Evolutionary conservation across 2,329 filamentous ascomycete species (phyloP).

Genomic region (Dryadomyces quercus-mongolicae): DNA sequence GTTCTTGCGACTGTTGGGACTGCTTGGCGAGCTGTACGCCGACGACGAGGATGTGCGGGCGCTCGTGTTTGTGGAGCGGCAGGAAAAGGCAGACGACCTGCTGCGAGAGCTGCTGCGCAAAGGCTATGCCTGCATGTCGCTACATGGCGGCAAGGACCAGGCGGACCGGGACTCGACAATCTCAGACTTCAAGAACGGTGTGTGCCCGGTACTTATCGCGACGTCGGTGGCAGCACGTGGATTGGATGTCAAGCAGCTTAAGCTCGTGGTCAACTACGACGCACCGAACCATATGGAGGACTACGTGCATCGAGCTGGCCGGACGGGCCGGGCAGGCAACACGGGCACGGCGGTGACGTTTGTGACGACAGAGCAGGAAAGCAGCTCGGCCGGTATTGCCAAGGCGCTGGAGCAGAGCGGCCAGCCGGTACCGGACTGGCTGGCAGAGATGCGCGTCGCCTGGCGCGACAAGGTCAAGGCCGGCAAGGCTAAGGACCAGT

Average conservation of each 20-base stretch:
- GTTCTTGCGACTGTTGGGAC: conserved; percentile 70
- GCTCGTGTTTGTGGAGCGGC: conserved; percentile 83
- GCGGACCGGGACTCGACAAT: conserved; percentile 88
- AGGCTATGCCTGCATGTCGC: conserved; percentile 83
- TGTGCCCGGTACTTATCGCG: conserved; percentile 81
- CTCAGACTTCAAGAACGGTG: conserved; percentile 82
- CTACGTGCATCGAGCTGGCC: conserved; percentile 88
- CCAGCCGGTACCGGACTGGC: conserved; percentile 62
- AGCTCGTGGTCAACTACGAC: conserved; percentile 92
- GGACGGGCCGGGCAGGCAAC: conserved; percentile 88
- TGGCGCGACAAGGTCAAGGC: conserved; percentile 87
- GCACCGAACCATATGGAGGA: conserved; percentile 91
- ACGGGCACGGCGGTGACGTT: conserved; percentile 93
- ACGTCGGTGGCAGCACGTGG: conserved; percentile 93
- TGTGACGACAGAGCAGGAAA: conserved; percentile 81
- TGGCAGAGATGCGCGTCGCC: conserved; percentile 53
- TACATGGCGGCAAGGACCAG: conserved; percentile 89
- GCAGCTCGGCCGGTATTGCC: conserved; percentile 75
- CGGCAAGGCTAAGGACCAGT: conserved; percentile 79
- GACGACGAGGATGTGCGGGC: conserved; percentile 81
- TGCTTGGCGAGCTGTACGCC: conserved; percentile 78
- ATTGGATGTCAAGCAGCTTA: conserved; percentile 89
- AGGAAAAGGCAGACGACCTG: conserved; percentile 76
- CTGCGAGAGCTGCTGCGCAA: conserved; percentile 70
- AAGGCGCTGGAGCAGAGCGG: conserved; percentile 90